Evolutionary conservation across 345 rosid genomes (phyloP), one percentile per base, ranked within the genome.

Genomic region (Linum trigynum): DNA sequence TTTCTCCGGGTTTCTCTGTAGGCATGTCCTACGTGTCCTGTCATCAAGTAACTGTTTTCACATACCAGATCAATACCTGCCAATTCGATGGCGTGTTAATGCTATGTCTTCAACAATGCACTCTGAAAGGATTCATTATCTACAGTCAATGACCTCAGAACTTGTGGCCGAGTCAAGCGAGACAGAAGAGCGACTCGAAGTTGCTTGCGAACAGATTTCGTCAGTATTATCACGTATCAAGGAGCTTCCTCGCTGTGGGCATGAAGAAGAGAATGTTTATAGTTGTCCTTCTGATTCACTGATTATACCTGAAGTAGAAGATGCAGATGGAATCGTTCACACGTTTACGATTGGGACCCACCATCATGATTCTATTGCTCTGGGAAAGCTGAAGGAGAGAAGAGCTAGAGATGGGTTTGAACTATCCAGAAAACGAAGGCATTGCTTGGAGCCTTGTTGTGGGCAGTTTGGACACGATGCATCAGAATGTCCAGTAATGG

Each of bases 21-120:
- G 91, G 62, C 88, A 82, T 40, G 70, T 82, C 36, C 85, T 86
- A 7, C 82, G 85, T 37, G 86, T 81, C 61, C 78, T 83, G 17
- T 86, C 89, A 9, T 73, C 63, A 39, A 80, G 75, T 63, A 85
- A 85, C 71, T 85, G 87, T 64, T 83, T 83, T 68, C 85, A 83
- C 70, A 83, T 86, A 55, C 91, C 88, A 2, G 86, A 80, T 38
- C 76, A 40, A 37, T 81, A 73, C 71, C 69, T 83, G 6, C 85
- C 84, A 7, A 43, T 60, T 45, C 74, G 81, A 41, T 80, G 88
- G 86, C 73, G 68, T 38, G 65, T 36, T 77, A 57, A 17, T 60
- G 75, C 36, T 69, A 66, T 57, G 10, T 16, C 78, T 53, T 7
- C 57, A 8, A 69, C 76, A 64, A 74, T 70, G 35, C 75, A 69